Base-by-base conservation (phyloP, 2,329 filamentous ascomycete genomes). In the Exophiala mesophila region DNA sequence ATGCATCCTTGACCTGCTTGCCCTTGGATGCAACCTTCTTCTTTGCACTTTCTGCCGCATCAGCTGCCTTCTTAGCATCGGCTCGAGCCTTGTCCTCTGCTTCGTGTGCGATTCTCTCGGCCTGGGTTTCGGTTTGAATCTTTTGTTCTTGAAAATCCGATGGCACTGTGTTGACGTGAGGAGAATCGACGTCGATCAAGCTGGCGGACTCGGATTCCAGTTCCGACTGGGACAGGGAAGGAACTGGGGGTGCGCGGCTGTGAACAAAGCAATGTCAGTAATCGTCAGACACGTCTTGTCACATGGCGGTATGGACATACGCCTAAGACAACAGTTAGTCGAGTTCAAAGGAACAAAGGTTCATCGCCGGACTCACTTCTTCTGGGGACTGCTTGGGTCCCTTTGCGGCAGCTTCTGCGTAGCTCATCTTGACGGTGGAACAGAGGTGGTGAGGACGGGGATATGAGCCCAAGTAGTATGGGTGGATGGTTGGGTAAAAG, bases 111-210 rank as follows among this genome's bases (percentile, higher is more conserved):
- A 70, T 48, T n/a, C 68, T 59, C 36, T 69, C 63, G 17, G 67
- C 67, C 50, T 71, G 68, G 13, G 69, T 71, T 41, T 58, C 63
- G 10, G 68, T 71, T 54, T 71, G 64, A 19, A 70, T 57, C 4
- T 60, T 57, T 46, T 70, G 65, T 10, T 65, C 50, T 36, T 66
- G 55, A 52, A 64, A 71, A 31, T 64, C 56, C 5, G 68, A 54
- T 24, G 64, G 63, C 16, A 71, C 68, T 3, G 64, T 60, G 34
- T 58, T 57, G 31, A 72, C 60, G 43, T 72, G 68, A 3, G 67
- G 67, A 10, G 64, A 63, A 55, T 71, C 69, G 36, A 72, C 68
- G 42, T 72, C 69, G 49, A 71, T 60, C 38, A 72, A 58, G 33
- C 62, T 65, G 12, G 65, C 60, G 21, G 66, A 63, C 32, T 52